Evolutionary conservation across 2,329 filamentous ascomycete species (phyloP).

Genomic region (Fusarium tricinctum): DNA sequence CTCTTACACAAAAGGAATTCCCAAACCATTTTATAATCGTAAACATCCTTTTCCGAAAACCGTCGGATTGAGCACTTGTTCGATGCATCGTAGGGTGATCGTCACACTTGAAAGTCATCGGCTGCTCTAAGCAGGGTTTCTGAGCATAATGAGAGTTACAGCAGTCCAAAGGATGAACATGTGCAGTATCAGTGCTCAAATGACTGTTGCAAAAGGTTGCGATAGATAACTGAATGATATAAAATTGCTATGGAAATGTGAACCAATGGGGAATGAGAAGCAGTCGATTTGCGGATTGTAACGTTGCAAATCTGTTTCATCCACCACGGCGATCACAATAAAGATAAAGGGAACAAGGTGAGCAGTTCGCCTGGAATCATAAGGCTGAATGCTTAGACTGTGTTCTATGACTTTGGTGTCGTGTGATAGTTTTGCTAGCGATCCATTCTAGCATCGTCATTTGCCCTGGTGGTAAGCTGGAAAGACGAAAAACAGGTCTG

Average conservation of each 20-base stretch:
- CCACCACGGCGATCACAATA: background rate
- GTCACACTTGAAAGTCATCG: slow-evolving; percentile 22
- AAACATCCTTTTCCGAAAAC: background rate
- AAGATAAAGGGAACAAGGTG: background rate
- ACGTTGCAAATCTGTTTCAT: slow-evolving; percentile 28
- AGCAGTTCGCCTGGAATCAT: background rate
- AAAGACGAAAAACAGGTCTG: background rate
- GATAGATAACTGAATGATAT: background rate
- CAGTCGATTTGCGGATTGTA: slow-evolving; percentile 9
- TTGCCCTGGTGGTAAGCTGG: background rate
- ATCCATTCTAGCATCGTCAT: background rate
- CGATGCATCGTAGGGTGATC: background rate
- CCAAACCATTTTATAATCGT: slow-evolving; percentile 4
- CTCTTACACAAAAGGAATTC: background rate
- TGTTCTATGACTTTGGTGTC: background rate
- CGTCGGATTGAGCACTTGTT: too few species aligned
- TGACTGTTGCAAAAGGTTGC: slow-evolving; percentile 3
- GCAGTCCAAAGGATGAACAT: background rate
- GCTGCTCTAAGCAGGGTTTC: slow-evolving; percentile 16
- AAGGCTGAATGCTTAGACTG: background rate
- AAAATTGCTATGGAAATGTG: background rate
- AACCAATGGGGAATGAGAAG: background rate
- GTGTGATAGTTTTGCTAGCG: slow-evolving; percentile 16
- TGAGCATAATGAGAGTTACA: slow-evolving; percentile 3
- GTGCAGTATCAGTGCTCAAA: slow-evolving; percentile 16